Evolutionary conservation across 441 rosid genomes (phyloP), one percentile per base, ranked within the genome.

Genomic region (Euphorbia corollata): DNA sequence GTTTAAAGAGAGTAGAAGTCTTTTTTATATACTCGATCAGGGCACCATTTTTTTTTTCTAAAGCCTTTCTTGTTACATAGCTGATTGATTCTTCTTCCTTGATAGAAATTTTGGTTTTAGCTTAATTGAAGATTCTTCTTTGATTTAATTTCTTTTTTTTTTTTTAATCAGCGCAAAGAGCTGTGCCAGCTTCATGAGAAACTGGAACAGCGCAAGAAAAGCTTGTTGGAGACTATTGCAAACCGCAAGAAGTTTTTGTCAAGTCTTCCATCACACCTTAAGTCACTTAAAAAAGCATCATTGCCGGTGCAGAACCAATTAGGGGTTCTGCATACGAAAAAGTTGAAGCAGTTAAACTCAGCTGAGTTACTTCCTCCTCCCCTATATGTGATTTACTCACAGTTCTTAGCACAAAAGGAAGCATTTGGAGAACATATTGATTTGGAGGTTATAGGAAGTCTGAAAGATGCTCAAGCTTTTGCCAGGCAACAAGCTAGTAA

Each of bases 341-440:
- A 86, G 76, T 71, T 93, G 19, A 91, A 91, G 86, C 90, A 89
- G 77, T 88, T 84, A 55, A 78, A 75, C 71, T 79, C 84, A 1
- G 93, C 99, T 41, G 97, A 93, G 84, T 78, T 93, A 74, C 96
- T 93, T 77, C 93, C 99, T 30, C 96, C 87, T 18, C 87, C 97
- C 4, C 93, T 93, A 55, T 87, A 91, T 57, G 88, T 93, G 64
- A 75, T 93, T 20, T 93, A 85, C 71, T 87, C 99, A 0, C 90
- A 86, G 82, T 79, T 93, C 43, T 20, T 81, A 69, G 96, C 96
- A 9, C 97, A 84, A 63, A 91, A 89, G 76, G 97, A 86, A 76
- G 97, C 96, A 43, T 93, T 93, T 64, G 87, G 84, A 64, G 99
- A 91, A 73, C 81, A 63, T 41, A 79, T 89, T 18, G 92, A 89